Evolutionary conservation across 164 flowering plant genomes (phyloP).

Genomic region (Aristolochia contorta): DNA sequence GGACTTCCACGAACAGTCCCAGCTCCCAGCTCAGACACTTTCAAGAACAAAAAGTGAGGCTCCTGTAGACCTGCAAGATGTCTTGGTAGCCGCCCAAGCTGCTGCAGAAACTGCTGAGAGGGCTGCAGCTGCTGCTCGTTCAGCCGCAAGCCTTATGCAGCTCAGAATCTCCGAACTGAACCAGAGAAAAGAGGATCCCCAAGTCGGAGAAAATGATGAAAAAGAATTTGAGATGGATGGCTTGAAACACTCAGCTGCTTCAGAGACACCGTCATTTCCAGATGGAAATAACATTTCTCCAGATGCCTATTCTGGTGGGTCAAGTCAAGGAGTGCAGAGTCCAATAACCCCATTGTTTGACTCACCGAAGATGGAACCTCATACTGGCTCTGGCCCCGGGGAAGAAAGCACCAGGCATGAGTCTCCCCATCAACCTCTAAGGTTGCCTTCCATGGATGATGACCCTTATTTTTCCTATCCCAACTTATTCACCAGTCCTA

Average conservation of each 20-base stretch:
- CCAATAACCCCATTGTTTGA: constrained; percentile 22
- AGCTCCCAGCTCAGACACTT: background rate
- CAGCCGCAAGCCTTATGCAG: constrained; percentile 86
- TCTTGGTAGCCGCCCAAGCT: constrained; percentile 79
- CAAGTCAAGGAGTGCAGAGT: constrained; percentile 10
- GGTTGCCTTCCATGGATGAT: constrained; percentile 64
- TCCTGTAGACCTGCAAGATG: constrained; percentile 70
- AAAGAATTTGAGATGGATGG: constrained; percentile 18
- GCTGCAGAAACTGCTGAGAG: constrained; percentile 92
- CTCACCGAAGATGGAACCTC: constrained; percentile 20
- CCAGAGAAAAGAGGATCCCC: constrained; percentile 27
- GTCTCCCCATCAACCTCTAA: constrained; percentile 28
- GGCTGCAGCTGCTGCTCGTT: constrained; percentile 91
- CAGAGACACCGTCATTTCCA: constrained; percentile 13
- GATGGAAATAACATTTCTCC: no score
- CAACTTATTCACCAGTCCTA: constrained; percentile 44
- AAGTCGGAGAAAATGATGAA: constrained; percentile 16
- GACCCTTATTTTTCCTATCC: constrained; percentile 77
- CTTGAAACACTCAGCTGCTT: constrained; percentile 8
- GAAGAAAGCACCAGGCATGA: constrained; percentile 17
- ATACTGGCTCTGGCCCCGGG: constrained; percentile 16
- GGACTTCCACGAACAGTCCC: constrained; percentile 2
- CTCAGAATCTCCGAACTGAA: constrained; percentile 62
- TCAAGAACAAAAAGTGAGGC: constrained; percentile 25
- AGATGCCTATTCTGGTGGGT: background rate